Percentiles rank a stretch among this genome's conserved stretches.
Evolutionary conservation across 2,329 filamentous ascomycete genomes (phyloP).

Genomic region (Phaeosphaeriaceae sp.): DNA sequence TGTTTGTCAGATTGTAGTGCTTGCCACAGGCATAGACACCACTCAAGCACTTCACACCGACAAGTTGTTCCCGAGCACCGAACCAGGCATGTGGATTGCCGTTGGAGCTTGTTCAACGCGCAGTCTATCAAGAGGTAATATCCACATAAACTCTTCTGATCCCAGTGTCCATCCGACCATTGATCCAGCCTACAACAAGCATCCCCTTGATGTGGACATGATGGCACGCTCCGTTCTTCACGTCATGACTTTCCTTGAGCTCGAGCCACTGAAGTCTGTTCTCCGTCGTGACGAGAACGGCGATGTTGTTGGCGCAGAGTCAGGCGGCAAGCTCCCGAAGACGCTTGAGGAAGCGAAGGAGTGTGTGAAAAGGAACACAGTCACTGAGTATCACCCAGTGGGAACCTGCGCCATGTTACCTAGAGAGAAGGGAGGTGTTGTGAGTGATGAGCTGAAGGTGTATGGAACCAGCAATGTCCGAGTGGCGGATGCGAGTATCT

Average conservation of each 20-base stretch:
- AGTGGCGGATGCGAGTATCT: constrained; percentile 37
- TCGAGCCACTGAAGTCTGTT: constrained; percentile 40
- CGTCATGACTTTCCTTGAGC: constrained; percentile 35
- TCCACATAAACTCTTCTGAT: constrained; percentile 51
- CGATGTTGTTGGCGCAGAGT: constrained; percentile 3
- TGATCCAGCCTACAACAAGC: constrained; percentile 53
- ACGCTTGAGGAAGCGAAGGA: constrained; percentile 34
- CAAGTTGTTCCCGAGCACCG: constrained; percentile 18
- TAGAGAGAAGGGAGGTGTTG: constrained; percentile 37
- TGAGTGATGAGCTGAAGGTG: constrained; percentile 32
- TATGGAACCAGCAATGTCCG: constrained; percentile 40
- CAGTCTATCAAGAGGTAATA: constrained; percentile 51
- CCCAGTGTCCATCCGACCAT: constrained; percentile 47
- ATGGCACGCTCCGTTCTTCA: constrained; percentile 45
- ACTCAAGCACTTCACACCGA: constrained; percentile 6
- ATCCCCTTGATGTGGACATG: constrained; percentile 55
- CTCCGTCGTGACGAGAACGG: constrained; percentile 30
- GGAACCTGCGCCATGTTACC: constrained; percentile 44
- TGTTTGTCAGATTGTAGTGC: constrained; percentile 25
- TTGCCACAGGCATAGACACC: constrained; percentile 23
- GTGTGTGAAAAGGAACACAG: constrained; percentile 18
- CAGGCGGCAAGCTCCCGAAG: constrained; percentile 12
- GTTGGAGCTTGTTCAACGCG: constrained; percentile 28
- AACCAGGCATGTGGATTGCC: constrained; percentile 30
- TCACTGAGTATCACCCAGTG: constrained; percentile 41